phyloP scores from a whole-genome alignment of 305 asterid genomes.

The Solanum hybrid region DNA sequence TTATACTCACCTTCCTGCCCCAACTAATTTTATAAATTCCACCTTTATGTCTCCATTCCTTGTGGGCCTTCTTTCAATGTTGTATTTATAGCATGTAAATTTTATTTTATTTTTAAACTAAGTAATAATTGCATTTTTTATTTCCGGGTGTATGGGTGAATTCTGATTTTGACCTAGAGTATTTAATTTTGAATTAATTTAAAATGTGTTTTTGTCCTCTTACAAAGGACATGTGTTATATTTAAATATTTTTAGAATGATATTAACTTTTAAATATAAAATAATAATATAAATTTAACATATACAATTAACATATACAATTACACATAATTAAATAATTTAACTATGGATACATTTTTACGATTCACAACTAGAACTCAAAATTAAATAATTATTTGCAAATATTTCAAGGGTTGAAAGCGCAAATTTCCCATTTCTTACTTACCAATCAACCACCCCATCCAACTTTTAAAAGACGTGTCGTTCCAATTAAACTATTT shows the following conservation, averaged over 20 bases:
- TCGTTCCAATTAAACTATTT: neutral
- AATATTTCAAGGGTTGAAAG: neutral
- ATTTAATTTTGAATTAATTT: neutral
- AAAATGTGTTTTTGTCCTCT: neutral
- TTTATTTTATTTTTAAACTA: no score
- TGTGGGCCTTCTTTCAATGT: neutral
- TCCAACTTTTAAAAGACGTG: neutral
- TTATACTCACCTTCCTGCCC: neutral
- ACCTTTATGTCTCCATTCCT: neutral
- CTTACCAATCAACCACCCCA: neutral
- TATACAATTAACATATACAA: neutral
- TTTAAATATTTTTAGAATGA: neutral
- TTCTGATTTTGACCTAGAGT: neutral
- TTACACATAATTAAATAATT: neutral
- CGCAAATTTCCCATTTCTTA: neutral
- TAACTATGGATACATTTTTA: neutral
- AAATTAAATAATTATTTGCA: neutral
- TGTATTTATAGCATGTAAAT: neutral
- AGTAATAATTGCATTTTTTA: no score
- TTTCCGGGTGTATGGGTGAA: no score
- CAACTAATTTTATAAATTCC: neutral
- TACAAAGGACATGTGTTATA: neutral
- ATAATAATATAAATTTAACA: neutral
- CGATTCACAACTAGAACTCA: neutral
- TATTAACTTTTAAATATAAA: neutral